Evolutionary conservation across 768 basidiomycete genomes (phyloP).

Genomic region (Trametes maxima): DNA sequence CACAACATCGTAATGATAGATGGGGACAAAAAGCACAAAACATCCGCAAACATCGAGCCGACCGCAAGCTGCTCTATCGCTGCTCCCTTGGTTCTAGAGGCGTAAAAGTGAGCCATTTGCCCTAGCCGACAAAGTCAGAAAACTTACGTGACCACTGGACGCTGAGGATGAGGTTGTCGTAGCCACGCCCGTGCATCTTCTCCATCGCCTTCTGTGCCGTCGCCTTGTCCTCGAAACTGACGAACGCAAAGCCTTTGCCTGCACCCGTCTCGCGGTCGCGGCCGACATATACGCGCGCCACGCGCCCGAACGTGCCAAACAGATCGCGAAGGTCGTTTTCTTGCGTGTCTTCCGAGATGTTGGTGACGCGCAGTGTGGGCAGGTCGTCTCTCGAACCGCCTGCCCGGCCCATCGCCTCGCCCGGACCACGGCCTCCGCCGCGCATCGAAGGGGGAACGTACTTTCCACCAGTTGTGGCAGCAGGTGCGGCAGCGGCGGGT

Average conservation of each 20-base stretch:
- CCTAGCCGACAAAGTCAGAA: not conserved
- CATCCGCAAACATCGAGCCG: not conserved
- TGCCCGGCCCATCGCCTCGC: constrained; percentile 73
- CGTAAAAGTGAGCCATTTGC: not conserved
- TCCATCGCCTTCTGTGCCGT: constrained; percentile 87
- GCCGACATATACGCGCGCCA: constrained; percentile 91
- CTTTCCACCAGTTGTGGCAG: constrained; percentile 63
- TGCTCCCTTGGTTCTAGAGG: constrained; percentile 43
- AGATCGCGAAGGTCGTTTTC: constrained; percentile 93
- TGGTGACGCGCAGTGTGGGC: constrained; percentile 95
- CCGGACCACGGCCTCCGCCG: constrained; percentile 62
- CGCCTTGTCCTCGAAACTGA: constrained; percentile 85
- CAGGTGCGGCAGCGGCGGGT: constrained; percentile 36
- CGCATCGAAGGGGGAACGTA: constrained; percentile 96
- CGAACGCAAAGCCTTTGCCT: constrained; percentile 97
- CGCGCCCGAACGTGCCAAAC: constrained; percentile 83
- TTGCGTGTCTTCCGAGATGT: constrained; percentile 92
- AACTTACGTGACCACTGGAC: constrained; percentile 67
- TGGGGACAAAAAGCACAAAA: constrained; percentile 13
- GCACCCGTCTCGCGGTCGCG: constrained; percentile 92
- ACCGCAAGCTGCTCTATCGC: constrained; percentile 23
- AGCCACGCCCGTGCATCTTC: constrained; percentile 89
- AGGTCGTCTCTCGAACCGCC: constrained; percentile 80
- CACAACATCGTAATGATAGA: constrained; percentile 10
- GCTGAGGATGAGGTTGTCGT: constrained; percentile 85